phyloP scores from a whole-genome alignment of 768 basidiomycete genomes.

The Cystobasidium tubakii region DNA sequence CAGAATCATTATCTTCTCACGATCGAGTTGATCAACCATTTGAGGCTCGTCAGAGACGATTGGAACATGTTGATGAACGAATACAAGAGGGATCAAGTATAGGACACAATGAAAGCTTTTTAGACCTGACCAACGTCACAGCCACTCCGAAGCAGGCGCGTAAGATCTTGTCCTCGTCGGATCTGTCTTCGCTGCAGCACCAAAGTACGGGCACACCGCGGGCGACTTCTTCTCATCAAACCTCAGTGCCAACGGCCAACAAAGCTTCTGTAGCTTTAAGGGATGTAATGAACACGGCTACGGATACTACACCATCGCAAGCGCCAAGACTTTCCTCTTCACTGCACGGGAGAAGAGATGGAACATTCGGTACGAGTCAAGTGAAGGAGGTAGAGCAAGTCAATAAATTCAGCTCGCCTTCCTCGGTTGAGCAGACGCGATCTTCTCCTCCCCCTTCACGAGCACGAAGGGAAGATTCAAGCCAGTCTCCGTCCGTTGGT shows the following conservation, averaged over 20 bases:
- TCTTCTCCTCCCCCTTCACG: not conserved
- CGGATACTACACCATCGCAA: not conserved
- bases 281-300: not conserved
- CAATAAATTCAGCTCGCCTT: not conserved
- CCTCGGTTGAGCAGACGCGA: not conserved
- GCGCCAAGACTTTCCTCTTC: not conserved
- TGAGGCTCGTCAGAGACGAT: not conserved
- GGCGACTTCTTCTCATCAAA: not conserved
- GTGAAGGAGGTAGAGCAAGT: not conserved
- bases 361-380: not conserved
- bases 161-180: not conserved
- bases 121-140: not conserved
- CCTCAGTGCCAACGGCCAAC: not conserved
- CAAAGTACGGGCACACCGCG: not conserved
- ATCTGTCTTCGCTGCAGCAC: not conserved
- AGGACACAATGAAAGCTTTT: not conserved
- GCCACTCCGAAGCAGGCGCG: not conserved
- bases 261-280: not conserved
- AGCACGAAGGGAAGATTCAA: not conserved
- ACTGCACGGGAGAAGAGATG: not conserved
- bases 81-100: not conserved
- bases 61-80: not conserved
- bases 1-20: not conserved
- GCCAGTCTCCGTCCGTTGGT: not conserved
- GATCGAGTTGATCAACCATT: not conserved